Evolutionary conservation across 768 basidiomycete genomes (phyloP), one percentile per base, ranked within the genome.

Genomic region (Leccinum subtestaceum): DNA sequence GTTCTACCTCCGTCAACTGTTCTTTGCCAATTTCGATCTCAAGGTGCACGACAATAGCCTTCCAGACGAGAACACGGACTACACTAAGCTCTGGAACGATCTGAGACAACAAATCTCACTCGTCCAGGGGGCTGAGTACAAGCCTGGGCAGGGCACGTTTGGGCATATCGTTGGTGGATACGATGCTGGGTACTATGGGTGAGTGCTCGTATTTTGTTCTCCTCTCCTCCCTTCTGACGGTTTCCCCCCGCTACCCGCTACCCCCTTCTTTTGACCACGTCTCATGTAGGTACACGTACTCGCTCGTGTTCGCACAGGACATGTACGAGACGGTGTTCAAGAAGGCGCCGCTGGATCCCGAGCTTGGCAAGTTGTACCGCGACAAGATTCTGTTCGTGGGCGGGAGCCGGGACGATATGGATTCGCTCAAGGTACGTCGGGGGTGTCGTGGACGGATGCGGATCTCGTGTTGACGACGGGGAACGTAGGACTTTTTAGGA

Each of bases 401-500:
- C 3, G 46, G 21, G 6, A 47, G 46, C 46, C 46, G 6, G 21
- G 46, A 47, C 21, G 21, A 47, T 12, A 47, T 47, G 46, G 21
- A 47, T 15, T 47, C 46, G 12, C 46, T 47, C 21, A 47, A 47
- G 46, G 46, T 23, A 21, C 5, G 46, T 47, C 12, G 21, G 7
- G 13, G 10, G 46, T 47, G 21, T 23, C 7, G 11, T n/a, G 40
- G 8, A 2, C 9, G 17, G 2, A 23, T 10, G 6, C 5, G 46
- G 21, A 46, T 46, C 21, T 19, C 19, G 11, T 23, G 13, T 23
- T 23, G 0, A 47, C 46, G 21, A 13, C 9, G 8, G n/a, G 40
- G 8, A n/a, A 10, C 25, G 21, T 60, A 91, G 88, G 84, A 85
- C 63, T 91, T 93, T 83, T 80, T 93, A 51, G 90, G 90, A 19